Base-by-base conservation (phyloP, 352 stramenopile genomes). In the Pythium phragmitis region DNA sequence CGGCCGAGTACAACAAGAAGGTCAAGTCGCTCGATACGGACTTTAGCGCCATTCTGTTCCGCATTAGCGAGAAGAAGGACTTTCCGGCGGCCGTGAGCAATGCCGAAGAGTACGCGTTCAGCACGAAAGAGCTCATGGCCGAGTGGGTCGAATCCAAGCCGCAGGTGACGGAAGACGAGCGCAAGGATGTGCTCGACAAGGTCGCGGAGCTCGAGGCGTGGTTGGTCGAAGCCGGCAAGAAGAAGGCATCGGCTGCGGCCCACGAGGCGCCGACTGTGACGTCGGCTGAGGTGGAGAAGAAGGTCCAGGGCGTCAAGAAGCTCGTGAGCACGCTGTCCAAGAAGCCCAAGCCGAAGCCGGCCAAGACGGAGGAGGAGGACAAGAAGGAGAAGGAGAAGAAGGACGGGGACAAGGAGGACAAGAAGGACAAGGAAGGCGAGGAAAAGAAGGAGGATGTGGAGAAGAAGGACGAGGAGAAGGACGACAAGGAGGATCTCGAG, bases 151-250 rank as follows among this genome's bases (percentile, higher is more conserved):
- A 74, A 17, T 79, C 65, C 30, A 87, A 88, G 70, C 87, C 87
- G 41, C 83, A 92, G 59, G 82, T 98, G 46, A 97, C 88, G n/a
- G 86, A 96, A n/a, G 82, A 96, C 28, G 94, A 98, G 73, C 86
- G 88, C 36, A 73, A 70, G 28, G 89, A 98, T 28, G 84, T 97
- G 14, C 34, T 89, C n/a, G 84, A 87, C 43, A 96, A 96, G 69
- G 74, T 98, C 4, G 79, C 85, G 26, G 84, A 94, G 55, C 76
- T 95, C 33, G 76, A 86, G 46, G 77, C 73, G 51, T 98, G 89
- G 91, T 67, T 98, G 43, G 79, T 77, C 2, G 80, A 92, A 28
- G 83, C 91, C 28, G 84, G 88, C 54, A 70, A 79, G 28, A 83
- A 87, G 60, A 88, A 94, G 63, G 76, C 73, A 41, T 79, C 92